Conservation (phyloP, 2,329 filamentous ascomycete species). For the Davidsoniella neocaledoniae region DNA sequence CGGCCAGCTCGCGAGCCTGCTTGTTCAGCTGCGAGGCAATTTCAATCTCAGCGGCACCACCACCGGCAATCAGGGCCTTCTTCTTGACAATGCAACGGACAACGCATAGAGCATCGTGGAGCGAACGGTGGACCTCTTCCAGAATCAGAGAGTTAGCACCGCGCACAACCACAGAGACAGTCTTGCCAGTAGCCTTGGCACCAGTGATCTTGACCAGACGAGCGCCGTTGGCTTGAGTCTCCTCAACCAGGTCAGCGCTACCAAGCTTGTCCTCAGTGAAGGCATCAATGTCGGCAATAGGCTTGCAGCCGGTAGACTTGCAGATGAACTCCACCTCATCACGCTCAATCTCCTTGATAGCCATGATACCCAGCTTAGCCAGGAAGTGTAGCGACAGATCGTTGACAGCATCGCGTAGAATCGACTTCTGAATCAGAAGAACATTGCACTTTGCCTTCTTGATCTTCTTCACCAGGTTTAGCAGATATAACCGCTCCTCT, state of each 20-base stretch:
- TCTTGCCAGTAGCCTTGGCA: slow-evolving; percentile 69
- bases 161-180: slow-evolving; percentile 83
- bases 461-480: slow-evolving; percentile 99
- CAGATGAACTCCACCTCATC: slow-evolving; percentile 99
- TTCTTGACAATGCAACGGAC: slow-evolving; percentile 98
- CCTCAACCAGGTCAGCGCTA: slow-evolving; percentile 82
- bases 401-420: slow-evolving; percentile 92
- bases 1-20: slow-evolving; percentile 65
- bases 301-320: slow-evolving; percentile 98
- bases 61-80: slow-evolving; percentile 95
- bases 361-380: slow-evolving; percentile 87
- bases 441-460: slow-evolving; percentile 99
- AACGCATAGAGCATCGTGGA: slow-evolving; percentile 95
- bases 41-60: slow-evolving; percentile 91
- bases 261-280: slow-evolving; percentile 98
- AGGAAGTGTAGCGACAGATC: slow-evolving; percentile 95
- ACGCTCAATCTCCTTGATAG: slow-evolving; percentile 93
- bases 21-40: slow-evolving; percentile 75
- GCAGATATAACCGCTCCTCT: slow-evolving; percentile 91
- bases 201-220: slow-evolving; percentile 92
- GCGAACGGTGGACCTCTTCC: slow-evolving; percentile 88
- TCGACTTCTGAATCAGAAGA: slow-evolving; percentile 94
- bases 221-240: slow-evolving; percentile 71
- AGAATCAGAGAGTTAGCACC: slow-evolving; percentile 89
- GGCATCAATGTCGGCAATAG: slow-evolving; percentile 93